Evolutionary conservation across 1,139 yeast genomes (phyloP), one percentile per base, ranked within the genome.

Genomic region (Ashbya aceris): DNA sequence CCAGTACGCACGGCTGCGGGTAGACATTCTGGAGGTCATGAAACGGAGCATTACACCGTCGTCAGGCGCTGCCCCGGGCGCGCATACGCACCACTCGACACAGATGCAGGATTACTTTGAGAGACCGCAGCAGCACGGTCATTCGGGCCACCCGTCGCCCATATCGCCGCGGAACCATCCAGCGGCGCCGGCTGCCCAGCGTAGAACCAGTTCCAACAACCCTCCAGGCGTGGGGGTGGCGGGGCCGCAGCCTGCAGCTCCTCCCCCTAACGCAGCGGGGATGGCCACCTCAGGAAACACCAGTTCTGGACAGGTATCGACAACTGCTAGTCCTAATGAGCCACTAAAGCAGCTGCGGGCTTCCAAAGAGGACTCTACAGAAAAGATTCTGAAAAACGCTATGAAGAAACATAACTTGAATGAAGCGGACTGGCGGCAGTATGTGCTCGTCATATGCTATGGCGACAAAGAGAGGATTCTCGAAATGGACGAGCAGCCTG

Each of bases 321-420:
- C 33, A 12, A 35, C 36, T 17, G 30, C 55, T 56, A 3, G 53
- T 54, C 4, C 47, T 8, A 34, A 34, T 20, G 95, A 89, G 54
- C 94, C 96, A 0, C 70, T 87, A 53, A 85, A 86, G 54, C 94
- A 86, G 52, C 67, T 89, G 48, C 69, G 94, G 40, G 95, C 95
- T 1, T 82, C 93, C 2, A 80, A 87, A 20, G 96, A 89, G 46
- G 97, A 89, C 56, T 87, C 96, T 1, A 87, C 96, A 61, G 79
- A 83, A 54, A 85, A 84, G 62, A 83, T 91, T 26, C 66, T 91
- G 40, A 95, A 86, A 54, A 87, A 83, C 33, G 96, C 96, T 4
- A 81, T 87, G 83, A 78, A 80, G 51, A 74, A 94, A 49, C 95
- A 89, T 64, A 82, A 79, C 49, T 73, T 91, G 43, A 79, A 79